Percentiles rank a stretch among this genome's conserved stretches.
Evolutionary conservation across 441 rosid genomes (phyloP).

Genomic region (Viola pubescens): DNA sequence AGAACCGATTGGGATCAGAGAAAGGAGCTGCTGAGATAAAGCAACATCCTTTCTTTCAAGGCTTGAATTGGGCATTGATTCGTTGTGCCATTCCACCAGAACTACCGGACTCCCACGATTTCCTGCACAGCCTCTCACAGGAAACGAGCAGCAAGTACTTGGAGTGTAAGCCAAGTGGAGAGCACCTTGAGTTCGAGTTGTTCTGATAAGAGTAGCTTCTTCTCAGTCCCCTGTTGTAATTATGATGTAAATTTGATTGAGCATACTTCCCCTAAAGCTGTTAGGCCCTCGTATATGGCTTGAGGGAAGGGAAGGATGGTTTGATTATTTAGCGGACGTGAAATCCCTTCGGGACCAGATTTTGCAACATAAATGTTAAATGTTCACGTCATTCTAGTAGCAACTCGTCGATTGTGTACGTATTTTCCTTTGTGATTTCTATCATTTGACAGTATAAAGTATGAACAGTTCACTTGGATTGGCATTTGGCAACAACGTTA

Average conservation of each 20-base stretch:
- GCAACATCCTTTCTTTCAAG: constrained; percentile 83
- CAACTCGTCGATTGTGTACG: constrained; percentile 4
- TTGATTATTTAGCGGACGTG: neutral
- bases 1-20: constrained; percentile 67
- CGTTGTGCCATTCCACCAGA: constrained; percentile 88
- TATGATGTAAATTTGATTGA: constrained; percentile 30
- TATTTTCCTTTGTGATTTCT: neutral
- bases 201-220: constrained; percentile 26
- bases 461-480: neutral
- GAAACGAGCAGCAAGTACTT: constrained; percentile 43
- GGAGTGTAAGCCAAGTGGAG: constrained; percentile 68
- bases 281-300: neutral
- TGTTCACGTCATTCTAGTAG: constrained; percentile 1
- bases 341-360: constrained; percentile 11
- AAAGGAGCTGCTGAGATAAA: constrained; percentile 95
- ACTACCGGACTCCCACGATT: constrained; percentile 59
- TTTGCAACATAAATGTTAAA: constrained; percentile 16
- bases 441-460: too few relatives aligned
- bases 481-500: neutral
- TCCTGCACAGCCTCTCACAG: constrained; percentile 28
- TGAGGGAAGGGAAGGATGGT: neutral
- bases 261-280: constrained; percentile 9
- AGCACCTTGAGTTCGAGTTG: constrained; percentile 85
- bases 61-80: constrained; percentile 90
- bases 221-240: constrained; percentile 17